Evolutionary conservation across 2,329 filamentous ascomycete species (phyloP), one percentile per base, ranked within the genome.

Genomic region (Colletotrichum horii): DNA sequence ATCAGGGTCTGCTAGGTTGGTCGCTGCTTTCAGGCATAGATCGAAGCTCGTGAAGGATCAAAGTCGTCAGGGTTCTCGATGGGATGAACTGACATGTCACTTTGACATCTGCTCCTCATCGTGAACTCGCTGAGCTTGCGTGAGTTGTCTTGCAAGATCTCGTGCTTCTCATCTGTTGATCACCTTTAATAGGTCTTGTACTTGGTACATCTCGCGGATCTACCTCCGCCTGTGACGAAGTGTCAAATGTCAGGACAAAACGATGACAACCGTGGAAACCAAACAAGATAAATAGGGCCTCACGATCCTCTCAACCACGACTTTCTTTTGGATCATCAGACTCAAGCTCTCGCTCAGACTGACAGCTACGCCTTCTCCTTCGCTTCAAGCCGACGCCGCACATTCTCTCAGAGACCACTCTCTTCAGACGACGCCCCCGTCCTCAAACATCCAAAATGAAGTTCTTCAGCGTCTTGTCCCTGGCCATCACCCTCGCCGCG

Each of bases 401-500:
- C 56, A 24, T 26, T 62, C 55, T 36, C 24, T 55, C 12, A 34
- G 16, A 55, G 19, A 32, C 67, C 22, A 38, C 15, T 43, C 12
- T 26, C 71, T 71, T 32, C 64, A n/a, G 26, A 26, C 8, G 1
- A 16, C n/a, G 26, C 26, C 24, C 24, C 22, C 26, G 75, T 70
- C 30, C 30, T 28, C 30, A 16, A 22, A 26, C n/a, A 28, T 24
- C 14, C 38, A 79, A 24, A 32, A 80, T 80, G 79, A 78, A 78
- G 79, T 77, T 78, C 75, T 22, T 79, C 73, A 48, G 56, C 75
- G 48, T 76, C 58, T 22, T 80, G 62, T 64, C 73, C 43, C 71
- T 79, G 28, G 70, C 76, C 43, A 66, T 68, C 8, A 38, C 76
- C 62, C 70, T 78, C 26, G 71, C 74, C 8, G 62, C 70, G 48